Base-by-base conservation (phyloP, 148 eudicot species). In the Oxyria digyna region DNA sequence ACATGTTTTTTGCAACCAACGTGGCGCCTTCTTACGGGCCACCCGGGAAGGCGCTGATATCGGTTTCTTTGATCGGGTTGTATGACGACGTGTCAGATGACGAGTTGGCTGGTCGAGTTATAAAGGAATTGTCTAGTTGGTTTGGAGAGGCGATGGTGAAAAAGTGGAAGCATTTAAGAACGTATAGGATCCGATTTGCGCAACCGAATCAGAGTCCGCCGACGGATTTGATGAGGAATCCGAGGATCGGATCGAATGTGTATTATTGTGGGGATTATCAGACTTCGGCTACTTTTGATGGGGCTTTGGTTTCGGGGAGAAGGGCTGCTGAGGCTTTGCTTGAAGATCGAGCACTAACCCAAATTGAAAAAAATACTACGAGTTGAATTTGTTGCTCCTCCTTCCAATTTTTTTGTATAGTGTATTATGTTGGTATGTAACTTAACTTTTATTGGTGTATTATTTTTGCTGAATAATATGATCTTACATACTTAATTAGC, bases 191-290 rank as follows among this genome's bases (percentile, higher is more conserved):
- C 20, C 64, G 72, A 33, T 95, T 78, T 74, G 97, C 99, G 0
- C 99, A 95, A 62, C 99, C 99, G 17, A 87, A 95, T 69, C 99
- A 95, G 59, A 72, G 88, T 74, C 99, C 94, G 17, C 99, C 99
- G 23, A 91, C 99, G 20, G 77, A 91, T 64, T 72, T 84, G 77
- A 78, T 72, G 87, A 87, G 84, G 73, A 76, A 75, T 31, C 89
- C 97, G 45, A 81, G 79, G 35, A 52, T 83, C 2, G 81, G 78
- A 45, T 68, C 84, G 14, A 85, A 89, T 38, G 79, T 95, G 81
- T 95, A 87, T 68, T 42, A 85, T 63, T 91, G 97, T 70, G 99
- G 99, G 17, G 99, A 95, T 85, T 84, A 85, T 78, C 83, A 76
- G 74, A 87, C 97, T 6, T 85, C 87, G 73, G 96, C 99, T 2